These are phyloP conservation scores for Tylopilus sp. DNA, from an alignment of 768 basidiomycete genomes.

Conservation along the genomic window DNA sequence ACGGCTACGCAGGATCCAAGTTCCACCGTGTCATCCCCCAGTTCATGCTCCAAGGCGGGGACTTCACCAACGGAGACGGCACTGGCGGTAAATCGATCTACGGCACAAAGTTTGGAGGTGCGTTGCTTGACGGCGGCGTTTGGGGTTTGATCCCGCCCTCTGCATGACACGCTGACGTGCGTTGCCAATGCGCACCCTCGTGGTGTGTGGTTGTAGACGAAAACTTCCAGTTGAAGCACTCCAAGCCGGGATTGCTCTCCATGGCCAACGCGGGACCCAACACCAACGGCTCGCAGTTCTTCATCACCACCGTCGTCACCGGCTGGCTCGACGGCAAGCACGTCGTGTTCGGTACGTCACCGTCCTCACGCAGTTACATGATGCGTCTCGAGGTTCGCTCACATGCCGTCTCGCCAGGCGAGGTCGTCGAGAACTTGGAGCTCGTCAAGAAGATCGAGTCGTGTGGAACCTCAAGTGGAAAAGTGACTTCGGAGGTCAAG, in stretches of 20 bases:
- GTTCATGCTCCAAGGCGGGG: slow-evolving; percentile 92
- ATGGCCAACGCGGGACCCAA: slow-evolving; percentile 81
- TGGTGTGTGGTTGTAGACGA: slow-evolving; percentile 52
- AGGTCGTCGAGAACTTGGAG: neutral
- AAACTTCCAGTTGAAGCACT: slow-evolving; percentile 78
- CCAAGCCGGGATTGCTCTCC: slow-evolving; percentile 61
- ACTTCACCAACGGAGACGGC: slow-evolving; percentile 68
- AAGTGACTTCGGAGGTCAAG: neutral
- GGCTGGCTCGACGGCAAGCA: slow-evolving; percentile 12
- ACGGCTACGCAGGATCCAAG: slow-evolving; percentile 58
- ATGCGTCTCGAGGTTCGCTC: no score
- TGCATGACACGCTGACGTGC: no score
- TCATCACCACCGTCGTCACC: slow-evolving; percentile 80
- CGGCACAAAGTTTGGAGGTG: slow-evolving; percentile 63
- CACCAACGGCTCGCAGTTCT: slow-evolving; percentile 91
- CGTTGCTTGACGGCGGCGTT: no score
- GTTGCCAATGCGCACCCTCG: slow-evolving; percentile 5
- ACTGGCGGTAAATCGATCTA: slow-evolving; percentile 83
- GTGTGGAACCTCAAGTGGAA: neutral
- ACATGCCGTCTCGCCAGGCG: neutral
- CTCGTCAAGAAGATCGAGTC: neutral
- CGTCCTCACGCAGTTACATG: no score
- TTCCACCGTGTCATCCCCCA: slow-evolving; percentile 86
- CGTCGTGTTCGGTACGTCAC: slow-evolving; percentile 16
- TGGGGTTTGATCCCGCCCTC: no score